A percentile compares a stretch with the other conserved stretches of the same genome.
Conservation (phyloP, 1,284 basidiomycete species). For the Pholiota adiposa region DNA sequence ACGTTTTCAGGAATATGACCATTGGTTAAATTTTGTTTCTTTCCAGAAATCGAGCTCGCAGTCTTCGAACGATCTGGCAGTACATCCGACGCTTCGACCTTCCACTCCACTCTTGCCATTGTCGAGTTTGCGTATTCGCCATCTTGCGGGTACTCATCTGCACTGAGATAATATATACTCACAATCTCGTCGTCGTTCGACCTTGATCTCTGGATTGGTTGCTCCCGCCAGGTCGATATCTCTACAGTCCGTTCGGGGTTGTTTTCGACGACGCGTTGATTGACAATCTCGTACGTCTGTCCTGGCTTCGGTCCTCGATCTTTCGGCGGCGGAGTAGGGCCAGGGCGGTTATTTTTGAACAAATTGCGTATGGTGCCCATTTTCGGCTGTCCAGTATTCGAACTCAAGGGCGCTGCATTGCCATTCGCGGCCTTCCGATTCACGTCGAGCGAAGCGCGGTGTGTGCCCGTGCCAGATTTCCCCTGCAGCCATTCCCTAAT, state of each 20-base stretch:
- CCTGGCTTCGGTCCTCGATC: conserved; percentile 30
- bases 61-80: conserved; percentile 1
- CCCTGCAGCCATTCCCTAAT: conserved; percentile 26
- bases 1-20: background rate
- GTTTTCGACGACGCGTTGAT: conserved; percentile 45
- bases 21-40: background rate
- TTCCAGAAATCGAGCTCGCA: background rate
- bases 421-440: conserved; percentile 2
- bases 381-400: conserved; percentile 4
- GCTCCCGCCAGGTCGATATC: conserved; percentile 56
- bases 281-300: conserved; percentile 47
- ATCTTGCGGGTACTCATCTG: conserved; percentile 38
- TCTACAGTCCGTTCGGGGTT: conserved; percentile 51
- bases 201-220: conserved; percentile 44
- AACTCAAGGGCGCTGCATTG: conserved; percentile 4
- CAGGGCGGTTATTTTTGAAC: conserved; percentile 14
- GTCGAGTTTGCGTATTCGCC: conserved; percentile 25
- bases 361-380: conserved; percentile 17
- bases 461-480: conserved; percentile 21
- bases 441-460: conserved; percentile 17
- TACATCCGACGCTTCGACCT: conserved; percentile 12
- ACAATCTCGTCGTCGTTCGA: conserved; percentile 34
- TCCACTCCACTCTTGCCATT: conserved; percentile 24
- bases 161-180: conserved; percentile 49
- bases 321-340: background rate